A percentile compares a stretch with the other conserved stretches of the same genome.
These are phyloP conservation scores for Stachybotrys elegans DNA, from an alignment of 2,329 filamentous ascomycete species.

Conservation along the genomic window DNA sequence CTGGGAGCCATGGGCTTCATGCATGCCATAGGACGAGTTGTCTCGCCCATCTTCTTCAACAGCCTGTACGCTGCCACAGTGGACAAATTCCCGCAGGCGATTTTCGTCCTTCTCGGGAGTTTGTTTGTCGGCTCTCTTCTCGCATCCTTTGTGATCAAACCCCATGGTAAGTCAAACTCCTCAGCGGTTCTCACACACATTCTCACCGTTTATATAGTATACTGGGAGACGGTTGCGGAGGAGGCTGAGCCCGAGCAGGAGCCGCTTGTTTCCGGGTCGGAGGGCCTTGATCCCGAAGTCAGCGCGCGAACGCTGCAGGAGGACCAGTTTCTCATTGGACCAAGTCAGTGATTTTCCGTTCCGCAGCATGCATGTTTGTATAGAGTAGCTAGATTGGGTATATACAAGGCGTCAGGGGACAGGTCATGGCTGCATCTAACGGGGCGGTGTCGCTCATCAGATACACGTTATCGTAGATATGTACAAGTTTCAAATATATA, in stretches of 20 bases:
- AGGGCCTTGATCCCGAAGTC: no score
- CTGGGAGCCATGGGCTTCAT: constrained; percentile 82
- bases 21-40: constrained; percentile 73
- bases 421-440: no score
- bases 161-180: constrained; percentile 57
- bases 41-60: constrained; percentile 80
- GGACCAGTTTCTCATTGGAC: no score
- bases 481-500: no score
- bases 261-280: no score
- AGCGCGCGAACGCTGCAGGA: no score
- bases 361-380: no score
- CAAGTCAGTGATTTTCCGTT: no score
- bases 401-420: no score
- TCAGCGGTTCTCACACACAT: not conserved
- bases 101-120: constrained; percentile 69
- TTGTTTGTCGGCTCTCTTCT: constrained; percentile 64
- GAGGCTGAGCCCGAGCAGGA: constrained; percentile 21
- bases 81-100: constrained; percentile 68
- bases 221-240: constrained; percentile 23
- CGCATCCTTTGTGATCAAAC: constrained; percentile 65
- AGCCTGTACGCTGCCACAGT: constrained; percentile 81
- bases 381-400: no score
- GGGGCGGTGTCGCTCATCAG: no score
- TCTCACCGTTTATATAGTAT: constrained; percentile 20
- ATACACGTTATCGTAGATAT: no score